A percentile compares a stretch with the other conserved stretches of the same genome.
Evolutionary conservation across 2,329 filamentous ascomycete species (phyloP).

Genomic region (Mycocentrospora acerina): DNA sequence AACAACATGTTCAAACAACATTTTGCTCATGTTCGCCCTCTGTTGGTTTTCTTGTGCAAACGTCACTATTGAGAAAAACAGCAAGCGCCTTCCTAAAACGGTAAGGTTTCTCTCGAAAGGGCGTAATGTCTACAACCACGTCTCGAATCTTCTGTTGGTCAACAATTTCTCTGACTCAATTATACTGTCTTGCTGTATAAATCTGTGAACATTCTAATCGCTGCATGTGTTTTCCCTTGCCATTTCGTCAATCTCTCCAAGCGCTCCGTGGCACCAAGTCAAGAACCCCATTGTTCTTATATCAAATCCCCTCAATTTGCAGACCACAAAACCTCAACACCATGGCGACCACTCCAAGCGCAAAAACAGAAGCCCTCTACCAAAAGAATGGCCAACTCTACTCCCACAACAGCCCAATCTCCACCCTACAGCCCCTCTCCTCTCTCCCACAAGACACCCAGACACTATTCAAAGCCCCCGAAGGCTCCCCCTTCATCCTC

Average conservation of each 20-base stretch:
- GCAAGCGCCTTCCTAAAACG: conserved; percentile 11
- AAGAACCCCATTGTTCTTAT: too few relatives aligned
- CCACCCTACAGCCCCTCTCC: conserved; percentile 52
- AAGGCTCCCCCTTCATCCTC: conserved; percentile 56
- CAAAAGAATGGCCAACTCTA: conserved; percentile 46
- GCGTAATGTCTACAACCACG: conserved; percentile 1
- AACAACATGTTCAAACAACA: too few relatives aligned
- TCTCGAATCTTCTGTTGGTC: conserved; percentile 11
- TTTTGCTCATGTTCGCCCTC: too few relatives aligned
- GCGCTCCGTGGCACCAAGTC: too few relatives aligned
- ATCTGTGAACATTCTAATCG: too few relatives aligned
- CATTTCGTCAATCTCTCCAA: background rate
- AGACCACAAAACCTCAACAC: background rate
- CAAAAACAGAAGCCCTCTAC: conserved; percentile 38
- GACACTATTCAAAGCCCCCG: conserved; percentile 60
- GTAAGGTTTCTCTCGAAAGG: conserved; percentile 12
- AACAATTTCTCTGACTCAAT: background rate
- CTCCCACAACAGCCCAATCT: conserved; percentile 48
- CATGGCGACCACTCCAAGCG: background rate
- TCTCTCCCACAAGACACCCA: conserved; percentile 55
- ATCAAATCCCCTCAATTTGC: too few relatives aligned
- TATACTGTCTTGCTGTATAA: too few relatives aligned
- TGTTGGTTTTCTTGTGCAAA: too few relatives aligned
- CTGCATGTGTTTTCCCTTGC: background rate
- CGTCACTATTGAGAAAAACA: too few relatives aligned